Evolutionary conservation across 2,329 filamentous ascomycete genomes (phyloP).

Genomic region (Metarhizium brunneum): DNA sequence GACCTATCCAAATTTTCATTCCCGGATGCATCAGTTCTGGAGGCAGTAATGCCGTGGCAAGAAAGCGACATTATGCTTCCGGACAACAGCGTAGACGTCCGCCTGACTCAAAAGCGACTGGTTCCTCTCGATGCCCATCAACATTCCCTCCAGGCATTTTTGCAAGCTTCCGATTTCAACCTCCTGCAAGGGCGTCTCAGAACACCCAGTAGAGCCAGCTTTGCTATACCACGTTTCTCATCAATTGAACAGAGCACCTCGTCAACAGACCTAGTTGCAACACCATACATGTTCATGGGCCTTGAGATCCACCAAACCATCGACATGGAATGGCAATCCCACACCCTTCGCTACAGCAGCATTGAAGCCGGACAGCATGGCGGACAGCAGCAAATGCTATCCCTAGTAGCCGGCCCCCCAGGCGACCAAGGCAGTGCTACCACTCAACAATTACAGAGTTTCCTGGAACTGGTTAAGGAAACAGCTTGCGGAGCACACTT

Average conservation of each 20-base stretch:
- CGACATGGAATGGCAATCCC: slow-evolving; percentile 30
- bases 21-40: slow-evolving; percentile 20
- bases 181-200: slow-evolving; percentile 31
- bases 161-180: slow-evolving; percentile 34
- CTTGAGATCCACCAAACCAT: slow-evolving; percentile 42
- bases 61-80: slow-evolving; percentile 38
- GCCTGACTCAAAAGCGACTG: slow-evolving; percentile 28
- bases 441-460: slow-evolving; percentile 4
- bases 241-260: neutral
- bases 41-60: slow-evolving; percentile 19
- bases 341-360: slow-evolving; percentile 40
- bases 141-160: slow-evolving; percentile 32
- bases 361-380: slow-evolving; percentile 42
- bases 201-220: slow-evolving; percentile 23
- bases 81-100: slow-evolving; percentile 35
- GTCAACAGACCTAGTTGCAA: neutral
- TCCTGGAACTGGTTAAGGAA: slow-evolving; percentile 19
- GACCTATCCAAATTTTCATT: slow-evolving; percentile 19
- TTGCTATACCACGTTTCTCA: slow-evolving; percentile 20
- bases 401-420: slow-evolving; percentile 20
- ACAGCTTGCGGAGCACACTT: slow-evolving; percentile 22
- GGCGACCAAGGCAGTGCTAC: neutral
- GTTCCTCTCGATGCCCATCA: slow-evolving; percentile 28
- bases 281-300: slow-evolving; percentile 35
- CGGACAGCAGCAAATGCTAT: slow-evolving; percentile 41